Conservation (phyloP, 2,329 filamentous ascomycete genomes). For the Venturia nashicola region DNA sequence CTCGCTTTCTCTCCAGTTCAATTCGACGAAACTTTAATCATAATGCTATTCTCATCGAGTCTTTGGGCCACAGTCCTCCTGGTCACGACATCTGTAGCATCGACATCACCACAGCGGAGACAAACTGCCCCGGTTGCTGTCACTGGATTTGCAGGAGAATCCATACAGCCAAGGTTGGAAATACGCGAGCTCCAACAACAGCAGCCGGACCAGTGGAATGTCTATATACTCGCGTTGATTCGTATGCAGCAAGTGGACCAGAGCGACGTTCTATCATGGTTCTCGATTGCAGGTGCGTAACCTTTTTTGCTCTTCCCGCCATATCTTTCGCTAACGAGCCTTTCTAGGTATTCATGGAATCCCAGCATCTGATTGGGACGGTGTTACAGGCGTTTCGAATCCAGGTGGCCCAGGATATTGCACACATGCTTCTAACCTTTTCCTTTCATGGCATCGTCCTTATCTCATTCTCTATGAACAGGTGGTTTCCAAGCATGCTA, state of each 20-base stretch:
- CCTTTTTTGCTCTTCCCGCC: constrained; percentile 18
- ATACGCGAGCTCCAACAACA: constrained; percentile 52
- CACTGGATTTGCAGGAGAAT: constrained; percentile 14
- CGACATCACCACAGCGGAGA: not conserved
- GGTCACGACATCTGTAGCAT: not conserved
- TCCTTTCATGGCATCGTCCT: constrained; percentile 76
- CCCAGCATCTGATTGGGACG: constrained; percentile 46
- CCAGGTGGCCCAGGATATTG: constrained; percentile 57
- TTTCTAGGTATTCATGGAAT: constrained; percentile 62
- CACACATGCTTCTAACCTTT: constrained; percentile 62
- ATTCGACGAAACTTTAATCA: not conserved
- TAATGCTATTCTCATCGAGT: not conserved
- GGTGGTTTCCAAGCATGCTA: constrained; percentile 14
- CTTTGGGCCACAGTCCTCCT: not conserved
- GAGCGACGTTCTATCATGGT: constrained; percentile 55
- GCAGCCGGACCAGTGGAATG: constrained; percentile 52
- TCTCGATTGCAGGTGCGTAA: constrained; percentile 54
- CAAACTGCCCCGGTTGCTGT: constrained; percentile 13
- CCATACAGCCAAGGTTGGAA: constrained; percentile 43
- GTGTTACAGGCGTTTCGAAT: constrained; percentile 32
- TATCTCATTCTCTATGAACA: constrained; percentile 53
- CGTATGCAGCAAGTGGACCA: constrained; percentile 58
- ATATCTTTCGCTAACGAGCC: constrained; percentile 5
- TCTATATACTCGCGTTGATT: constrained; percentile 63
- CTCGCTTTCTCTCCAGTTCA: not conserved